phyloP scores from a whole-genome alignment of 192 early-diverging fungal species.

The Coemansia furcata region DNA sequence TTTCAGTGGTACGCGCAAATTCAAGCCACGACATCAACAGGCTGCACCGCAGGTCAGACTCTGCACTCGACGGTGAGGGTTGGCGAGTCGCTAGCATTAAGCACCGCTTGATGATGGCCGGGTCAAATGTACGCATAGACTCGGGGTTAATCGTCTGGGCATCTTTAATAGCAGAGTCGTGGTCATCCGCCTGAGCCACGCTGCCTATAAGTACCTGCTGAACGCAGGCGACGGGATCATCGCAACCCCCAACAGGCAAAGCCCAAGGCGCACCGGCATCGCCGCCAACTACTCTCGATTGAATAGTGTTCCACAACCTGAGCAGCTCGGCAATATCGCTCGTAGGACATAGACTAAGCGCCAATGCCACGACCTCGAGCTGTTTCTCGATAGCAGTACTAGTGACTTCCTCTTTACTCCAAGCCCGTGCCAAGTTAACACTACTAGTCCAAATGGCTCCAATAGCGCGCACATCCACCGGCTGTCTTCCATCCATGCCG shows the following conservation, averaged over 20 bases:
- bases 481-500: neutral
- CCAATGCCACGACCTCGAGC: slow-evolving; percentile 24
- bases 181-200: neutral
- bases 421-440: slow-evolving; percentile 7
- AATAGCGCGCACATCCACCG: slow-evolving; percentile 24
- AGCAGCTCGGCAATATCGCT: slow-evolving; percentile 25
- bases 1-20: slow-evolving; percentile 29
- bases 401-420: neutral
- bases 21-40: slow-evolving; percentile 44
- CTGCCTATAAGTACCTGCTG: neutral
- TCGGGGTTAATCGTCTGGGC: slow-evolving; percentile 4
- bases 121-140: slow-evolving; percentile 36
- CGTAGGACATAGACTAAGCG: slow-evolving; percentile 32
- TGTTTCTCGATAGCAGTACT: neutral
- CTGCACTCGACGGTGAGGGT: neutral
- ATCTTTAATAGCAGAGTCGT: neutral
- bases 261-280: neutral
- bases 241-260: neutral
- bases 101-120: slow-evolving; percentile 34
- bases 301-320: slow-evolving; percentile 13
- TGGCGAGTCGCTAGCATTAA: slow-evolving; percentile 8
- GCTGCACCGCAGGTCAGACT: neutral
- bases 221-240: neutral
- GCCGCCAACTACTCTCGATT: neutral
- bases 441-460: slow-evolving; percentile 20